Evolutionary conservation across 768 basidiomycete species (phyloP).

Genomic region (Termitomyces sp.): DNA sequence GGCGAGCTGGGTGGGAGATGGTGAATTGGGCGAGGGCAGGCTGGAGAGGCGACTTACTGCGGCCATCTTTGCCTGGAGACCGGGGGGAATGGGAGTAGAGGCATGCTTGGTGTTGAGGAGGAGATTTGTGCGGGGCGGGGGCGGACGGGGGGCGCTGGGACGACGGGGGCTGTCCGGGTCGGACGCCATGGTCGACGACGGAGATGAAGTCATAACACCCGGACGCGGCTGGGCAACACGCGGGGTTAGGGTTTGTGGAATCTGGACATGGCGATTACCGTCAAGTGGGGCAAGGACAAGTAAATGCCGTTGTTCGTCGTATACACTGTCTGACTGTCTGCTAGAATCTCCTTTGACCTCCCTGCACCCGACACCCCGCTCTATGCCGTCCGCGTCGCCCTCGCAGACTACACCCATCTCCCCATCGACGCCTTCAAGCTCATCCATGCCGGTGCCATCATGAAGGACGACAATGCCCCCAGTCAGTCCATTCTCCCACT

Average conservation of each 20-base stretch:
- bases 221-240: background rate
- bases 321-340: background rate
- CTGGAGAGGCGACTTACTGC: conserved; percentile 43
- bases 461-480: conserved; percentile 75
- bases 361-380: conserved; percentile 61
- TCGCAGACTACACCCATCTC: conserved; percentile 76
- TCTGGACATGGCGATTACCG: conserved; percentile 32
- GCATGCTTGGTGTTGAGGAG: conserved; percentile 38
- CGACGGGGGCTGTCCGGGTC: conserved; percentile 18
- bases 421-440: conserved; percentile 72
- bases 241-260: conserved; percentile 8
- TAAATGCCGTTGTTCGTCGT: background rate
- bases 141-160: conserved; percentile 12
- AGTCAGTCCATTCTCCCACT: conserved; percentile 33
- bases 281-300: conserved; percentile 42
- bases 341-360: conserved; percentile 37
- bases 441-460: conserved; percentile 85
- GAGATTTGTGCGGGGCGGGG: conserved; percentile 27
- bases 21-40: background rate
- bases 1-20: conserved; percentile 14
- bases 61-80: conserved; percentile 91
- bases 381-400: conserved; percentile 46
- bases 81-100: conserved; percentile 77
- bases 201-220: conserved; percentile 10
- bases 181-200: conserved; percentile 15